These are phyloP conservation scores for Ceratocystis diversiconidia DNA, from an alignment of 2,329 filamentous ascomycete genomes.

Conservation along the genomic window DNA sequence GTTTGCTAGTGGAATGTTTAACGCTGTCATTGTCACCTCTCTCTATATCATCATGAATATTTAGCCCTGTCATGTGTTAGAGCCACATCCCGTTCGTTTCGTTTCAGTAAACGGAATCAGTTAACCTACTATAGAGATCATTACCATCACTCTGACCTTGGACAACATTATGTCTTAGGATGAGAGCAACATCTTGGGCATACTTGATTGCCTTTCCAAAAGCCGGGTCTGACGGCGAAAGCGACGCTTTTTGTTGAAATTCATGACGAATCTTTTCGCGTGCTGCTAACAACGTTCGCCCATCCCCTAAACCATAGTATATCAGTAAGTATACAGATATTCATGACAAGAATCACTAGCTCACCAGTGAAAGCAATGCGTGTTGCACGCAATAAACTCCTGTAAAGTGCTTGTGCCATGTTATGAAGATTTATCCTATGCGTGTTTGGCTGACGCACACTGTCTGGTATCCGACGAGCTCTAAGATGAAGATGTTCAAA, in stretches of 20 bases:
- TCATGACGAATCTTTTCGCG: constrained; percentile 54
- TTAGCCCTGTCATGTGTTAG: constrained; percentile 44
- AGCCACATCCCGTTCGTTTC: not conserved
- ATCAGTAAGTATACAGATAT: constrained; percentile 8
- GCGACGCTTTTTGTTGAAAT: constrained; percentile 54
- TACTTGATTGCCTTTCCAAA: constrained; percentile 54
- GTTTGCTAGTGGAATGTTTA: constrained; percentile 31
- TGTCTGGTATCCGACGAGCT: not conserved
- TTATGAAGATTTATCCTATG: not conserved
- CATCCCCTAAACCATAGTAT: constrained; percentile 46
- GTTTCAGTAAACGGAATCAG: not conserved
- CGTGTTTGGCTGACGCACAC: not conserved
- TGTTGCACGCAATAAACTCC: constrained; percentile 66
- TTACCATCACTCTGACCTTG: constrained; percentile 51
- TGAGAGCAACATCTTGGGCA: constrained; percentile 66
- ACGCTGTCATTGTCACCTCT: constrained; percentile 86
- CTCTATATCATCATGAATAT: constrained; percentile 85
- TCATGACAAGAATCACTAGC: not conserved
- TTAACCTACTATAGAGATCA: constrained; percentile 45
- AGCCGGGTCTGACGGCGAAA: constrained; percentile 44
- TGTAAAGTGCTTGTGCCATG: constrained; percentile 65
- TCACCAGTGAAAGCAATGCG: constrained; percentile 72
- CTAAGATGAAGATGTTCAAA: not conserved
- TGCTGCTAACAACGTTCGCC: constrained; percentile 53
- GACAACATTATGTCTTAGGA: constrained; percentile 73